Evolutionary conservation across 2,329 filamentous ascomycete species (phyloP).

Genomic region (Beauveria brongniartii): DNA sequence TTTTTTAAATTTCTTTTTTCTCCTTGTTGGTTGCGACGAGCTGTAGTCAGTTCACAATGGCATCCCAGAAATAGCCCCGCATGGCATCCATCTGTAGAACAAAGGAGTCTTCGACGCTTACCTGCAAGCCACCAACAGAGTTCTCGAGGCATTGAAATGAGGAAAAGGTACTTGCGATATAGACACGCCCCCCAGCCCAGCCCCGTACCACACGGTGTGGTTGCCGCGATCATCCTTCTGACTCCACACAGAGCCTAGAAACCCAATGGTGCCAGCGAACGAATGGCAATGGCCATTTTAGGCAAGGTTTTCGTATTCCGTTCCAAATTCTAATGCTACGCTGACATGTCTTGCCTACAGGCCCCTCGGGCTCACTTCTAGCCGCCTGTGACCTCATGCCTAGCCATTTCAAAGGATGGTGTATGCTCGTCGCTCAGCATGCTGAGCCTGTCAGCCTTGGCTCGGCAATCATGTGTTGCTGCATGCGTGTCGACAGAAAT

Average conservation of each 20-base stretch:
- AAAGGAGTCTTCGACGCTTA: neutral
- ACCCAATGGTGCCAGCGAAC: neutral
- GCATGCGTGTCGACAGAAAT: neutral
- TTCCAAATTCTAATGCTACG: neutral
- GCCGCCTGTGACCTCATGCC: neutral
- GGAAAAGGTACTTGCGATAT: neutral
- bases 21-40: neutral
- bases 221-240: neutral
- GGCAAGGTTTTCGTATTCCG: neutral
- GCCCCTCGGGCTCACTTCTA: neutral
- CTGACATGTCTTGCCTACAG: neutral
- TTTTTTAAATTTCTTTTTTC: neutral
- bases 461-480: neutral
- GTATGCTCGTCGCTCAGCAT: neutral
- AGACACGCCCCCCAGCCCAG: neutral
- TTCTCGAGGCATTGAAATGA: neutral
- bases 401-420: neutral
- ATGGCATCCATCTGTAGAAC: neutral
- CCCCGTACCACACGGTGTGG: neutral
- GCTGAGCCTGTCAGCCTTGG: neutral
- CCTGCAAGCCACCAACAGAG: neutral
- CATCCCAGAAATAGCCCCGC: neutral
- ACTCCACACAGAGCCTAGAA: neutral
- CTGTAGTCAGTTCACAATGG: neutral
- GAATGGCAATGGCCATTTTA: neutral